Evolutionary conservation across 768 basidiomycete species (phyloP).

Genomic region (Russula griseocarnosa): DNA sequence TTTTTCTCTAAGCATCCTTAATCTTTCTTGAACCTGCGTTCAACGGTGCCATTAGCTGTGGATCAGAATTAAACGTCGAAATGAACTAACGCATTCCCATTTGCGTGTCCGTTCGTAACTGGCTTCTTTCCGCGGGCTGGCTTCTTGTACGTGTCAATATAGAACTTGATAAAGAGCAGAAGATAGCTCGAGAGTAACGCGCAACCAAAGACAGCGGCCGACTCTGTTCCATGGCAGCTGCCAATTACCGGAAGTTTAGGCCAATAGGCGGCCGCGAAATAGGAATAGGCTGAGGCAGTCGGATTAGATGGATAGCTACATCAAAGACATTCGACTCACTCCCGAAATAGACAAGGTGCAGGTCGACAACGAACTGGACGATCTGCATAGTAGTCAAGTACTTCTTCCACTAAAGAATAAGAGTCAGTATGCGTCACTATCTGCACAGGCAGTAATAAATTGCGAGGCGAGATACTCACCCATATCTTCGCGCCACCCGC

Average conservation of each 20-base stretch:
- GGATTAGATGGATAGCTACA: background rate
- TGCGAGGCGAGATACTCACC: slow-evolving; percentile 46
- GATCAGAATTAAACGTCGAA: background rate
- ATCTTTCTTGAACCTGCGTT: slow-evolving; percentile 22
- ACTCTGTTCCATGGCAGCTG: slow-evolving; percentile 86
- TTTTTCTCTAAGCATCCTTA: slow-evolving; percentile 17
- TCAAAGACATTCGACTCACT: slow-evolving; percentile 52
- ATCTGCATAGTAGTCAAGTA: slow-evolving; percentile 97
- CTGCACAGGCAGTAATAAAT: background rate
- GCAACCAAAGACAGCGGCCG: slow-evolving; percentile 86
- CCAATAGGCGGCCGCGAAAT: slow-evolving; percentile 62
- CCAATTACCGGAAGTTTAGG: slow-evolving; percentile 61
- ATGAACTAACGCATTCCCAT: slow-evolving; percentile 35
- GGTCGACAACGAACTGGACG: slow-evolving; percentile 89
- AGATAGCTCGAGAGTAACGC: slow-evolving; percentile 86
- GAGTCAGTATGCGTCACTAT: background rate
- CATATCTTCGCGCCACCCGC: slow-evolving; percentile 96
- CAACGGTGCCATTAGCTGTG: background rate
- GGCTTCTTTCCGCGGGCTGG: slow-evolving; percentile 41
- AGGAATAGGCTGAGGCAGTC: slow-evolving; percentile 60
- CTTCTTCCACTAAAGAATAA: slow-evolving; percentile 83
- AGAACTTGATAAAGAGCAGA: slow-evolving; percentile 93
- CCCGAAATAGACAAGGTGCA: slow-evolving; percentile 89
- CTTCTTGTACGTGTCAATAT: slow-evolving; percentile 80
- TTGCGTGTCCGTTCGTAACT: slow-evolving; percentile 45